phyloP scores from a whole-genome alignment of 805 yeast species.

The Ogataea naganishii region DNA sequence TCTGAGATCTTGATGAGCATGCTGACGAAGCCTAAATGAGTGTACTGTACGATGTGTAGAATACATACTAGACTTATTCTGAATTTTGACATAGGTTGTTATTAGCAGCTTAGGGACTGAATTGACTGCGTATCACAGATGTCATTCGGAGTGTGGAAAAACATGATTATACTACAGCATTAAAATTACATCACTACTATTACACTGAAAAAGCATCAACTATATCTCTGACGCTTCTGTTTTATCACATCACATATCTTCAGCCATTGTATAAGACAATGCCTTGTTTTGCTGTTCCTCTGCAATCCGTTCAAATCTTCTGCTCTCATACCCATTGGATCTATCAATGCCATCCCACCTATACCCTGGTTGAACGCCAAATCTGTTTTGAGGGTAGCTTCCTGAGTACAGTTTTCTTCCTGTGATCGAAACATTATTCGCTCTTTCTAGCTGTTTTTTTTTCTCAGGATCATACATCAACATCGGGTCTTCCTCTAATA shows the following conservation, averaged over 20 bases:
- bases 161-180: no score
- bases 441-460: constrained; percentile 8
- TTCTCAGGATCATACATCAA: constrained; percentile 30
- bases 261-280: constrained; percentile 27
- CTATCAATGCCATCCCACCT: constrained; percentile 93
- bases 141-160: no score
- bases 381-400: constrained; percentile 58
- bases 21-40: neutral
- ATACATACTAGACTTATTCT: no score
- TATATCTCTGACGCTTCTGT: no score
- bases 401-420: constrained; percentile 55
- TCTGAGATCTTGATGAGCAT: constrained; percentile 1
- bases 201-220: no score
- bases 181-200: no score
- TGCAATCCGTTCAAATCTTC: constrained; percentile 39
- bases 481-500: constrained; percentile 60
- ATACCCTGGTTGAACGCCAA: constrained; percentile 66
- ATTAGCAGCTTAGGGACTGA: no score
- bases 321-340: constrained; percentile 76
- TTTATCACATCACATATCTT: constrained; percentile 22
- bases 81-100: no score
- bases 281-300: constrained; percentile 25
- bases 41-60: no score
- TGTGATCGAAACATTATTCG: constrained; percentile 17
- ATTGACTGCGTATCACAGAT: no score